phyloP scores from a whole-genome alignment of 2,329 filamentous ascomycete genomes.

The Hymenotorrendiella dingleyae region DNA sequence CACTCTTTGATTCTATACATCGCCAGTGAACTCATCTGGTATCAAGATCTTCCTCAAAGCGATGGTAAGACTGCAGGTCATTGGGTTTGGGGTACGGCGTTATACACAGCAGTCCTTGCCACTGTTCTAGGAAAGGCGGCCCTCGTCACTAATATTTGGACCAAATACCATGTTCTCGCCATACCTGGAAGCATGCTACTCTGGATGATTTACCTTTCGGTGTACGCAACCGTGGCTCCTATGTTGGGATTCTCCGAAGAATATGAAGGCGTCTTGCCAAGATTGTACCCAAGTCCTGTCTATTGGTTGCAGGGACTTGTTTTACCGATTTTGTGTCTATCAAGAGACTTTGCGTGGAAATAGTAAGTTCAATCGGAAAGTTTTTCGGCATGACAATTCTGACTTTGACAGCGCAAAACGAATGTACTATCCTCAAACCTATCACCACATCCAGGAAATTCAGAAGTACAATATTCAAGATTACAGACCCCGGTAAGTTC shows the following conservation, averaged over 20 bases:
- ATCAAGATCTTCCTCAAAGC: constrained; percentile 67
- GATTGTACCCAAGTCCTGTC: constrained; percentile 71
- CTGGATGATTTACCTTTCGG: constrained; percentile 85
- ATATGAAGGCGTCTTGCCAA: constrained; percentile 76
- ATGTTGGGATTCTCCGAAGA: constrained; percentile 75
- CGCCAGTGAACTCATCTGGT: constrained; percentile 74
- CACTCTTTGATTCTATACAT: constrained; percentile 93
- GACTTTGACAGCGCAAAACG: constrained; percentile 57
- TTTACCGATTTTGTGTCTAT: constrained; percentile 73
- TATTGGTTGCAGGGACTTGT: constrained; percentile 91
- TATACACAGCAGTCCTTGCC: constrained; percentile 89
- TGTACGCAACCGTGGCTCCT: constrained; percentile 81
- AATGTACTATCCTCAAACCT: constrained; percentile 94
- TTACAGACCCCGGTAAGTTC: constrained; percentile 79
- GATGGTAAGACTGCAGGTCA: constrained; percentile 84
- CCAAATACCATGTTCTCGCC: constrained; percentile 92
- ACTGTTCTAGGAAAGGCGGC: constrained; percentile 94
- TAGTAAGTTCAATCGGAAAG: constrained; percentile 46
- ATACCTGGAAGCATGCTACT: constrained; percentile 90
- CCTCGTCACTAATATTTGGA: constrained; percentile 95
- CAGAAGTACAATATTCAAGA: constrained; percentile 99
- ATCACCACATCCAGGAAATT: constrained; percentile 98
- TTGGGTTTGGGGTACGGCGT: constrained; percentile 95
- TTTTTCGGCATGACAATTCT: constrained; percentile 14
- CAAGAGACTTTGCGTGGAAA: constrained; percentile 93